phyloP scores from a whole-genome alignment of 176 grass and related monocot species.

The Microstegium vimineum region DNA sequence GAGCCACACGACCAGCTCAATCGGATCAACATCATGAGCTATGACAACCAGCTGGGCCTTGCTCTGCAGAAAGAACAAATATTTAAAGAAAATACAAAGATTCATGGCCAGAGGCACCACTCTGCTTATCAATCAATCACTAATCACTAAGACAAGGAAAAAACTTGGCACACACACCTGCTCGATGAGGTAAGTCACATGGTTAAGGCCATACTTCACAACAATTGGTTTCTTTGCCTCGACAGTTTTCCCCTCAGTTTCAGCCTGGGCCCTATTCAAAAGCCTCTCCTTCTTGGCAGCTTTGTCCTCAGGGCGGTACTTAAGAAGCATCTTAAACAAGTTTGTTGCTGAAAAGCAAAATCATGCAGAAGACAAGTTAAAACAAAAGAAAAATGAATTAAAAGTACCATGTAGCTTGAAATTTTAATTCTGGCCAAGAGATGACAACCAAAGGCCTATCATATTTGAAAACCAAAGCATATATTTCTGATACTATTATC shows the following conservation, averaged over 20 bases:
- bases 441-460: neutral
- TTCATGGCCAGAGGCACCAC: neutral
- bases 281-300: constrained; percentile 66
- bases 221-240: constrained; percentile 63
- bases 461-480: neutral
- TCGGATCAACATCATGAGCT: constrained; percentile 68
- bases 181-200: constrained; percentile 69
- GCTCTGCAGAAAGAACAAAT: constrained; percentile 18
- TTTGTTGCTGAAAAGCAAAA: constrained; percentile 39
- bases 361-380: neutral
- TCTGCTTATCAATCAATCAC: neutral
- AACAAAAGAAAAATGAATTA: neutral
- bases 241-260: constrained; percentile 54
- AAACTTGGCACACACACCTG: constrained; percentile 14
- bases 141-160: neutral
- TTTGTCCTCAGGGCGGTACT: constrained; percentile 57
- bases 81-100: neutral
- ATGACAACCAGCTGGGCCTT: constrained; percentile 62
- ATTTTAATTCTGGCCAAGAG: neutral
- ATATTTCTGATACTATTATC: too few relatives aligned
- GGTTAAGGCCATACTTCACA: constrained; percentile 67
- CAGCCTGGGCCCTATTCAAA: constrained; percentile 55
- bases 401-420: neutral
- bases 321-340: constrained; percentile 63
- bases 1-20: constrained; percentile 64